These are phyloP conservation scores for Rosellinia necatrix DNA, from an alignment of 2,329 filamentous ascomycete species.

Conservation along the genomic window DNA sequence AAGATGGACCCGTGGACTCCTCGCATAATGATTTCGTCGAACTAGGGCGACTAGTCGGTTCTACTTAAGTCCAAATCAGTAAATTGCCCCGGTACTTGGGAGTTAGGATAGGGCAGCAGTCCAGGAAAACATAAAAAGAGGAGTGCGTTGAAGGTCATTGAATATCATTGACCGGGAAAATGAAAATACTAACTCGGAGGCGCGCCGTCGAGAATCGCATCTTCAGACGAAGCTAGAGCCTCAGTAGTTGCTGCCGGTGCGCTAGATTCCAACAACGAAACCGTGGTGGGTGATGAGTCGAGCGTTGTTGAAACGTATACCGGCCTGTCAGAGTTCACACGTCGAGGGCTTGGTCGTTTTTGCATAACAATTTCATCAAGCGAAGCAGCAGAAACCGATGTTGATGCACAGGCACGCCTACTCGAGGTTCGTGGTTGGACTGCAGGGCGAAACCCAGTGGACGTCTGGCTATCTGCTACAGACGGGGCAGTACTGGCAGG, in stretches of 20 bases:
- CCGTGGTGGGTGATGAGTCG: background rate
- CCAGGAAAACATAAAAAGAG: background rate
- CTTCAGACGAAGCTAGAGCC: background rate
- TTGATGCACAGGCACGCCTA: slow-evolving; percentile 27
- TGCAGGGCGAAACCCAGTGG: slow-evolving; percentile 2
- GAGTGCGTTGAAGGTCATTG: background rate
- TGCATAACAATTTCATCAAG: slow-evolving; percentile 35
- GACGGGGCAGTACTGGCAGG: slow-evolving; percentile 24
- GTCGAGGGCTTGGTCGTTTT: slow-evolving; percentile 1
- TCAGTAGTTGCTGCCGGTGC: background rate
- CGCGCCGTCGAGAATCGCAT: background rate
- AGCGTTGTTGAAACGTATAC: background rate
- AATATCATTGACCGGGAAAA: background rate
- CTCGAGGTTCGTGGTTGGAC: slow-evolving; percentile 34
- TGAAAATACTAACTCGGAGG: slow-evolving; percentile 13
- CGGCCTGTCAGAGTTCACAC: slow-evolving; percentile 3
- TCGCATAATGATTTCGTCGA: background rate
- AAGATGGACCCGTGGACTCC: slow-evolving; percentile 11
- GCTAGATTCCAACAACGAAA: background rate
- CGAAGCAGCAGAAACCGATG: slow-evolving; percentile 25
- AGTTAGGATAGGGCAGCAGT: background rate
- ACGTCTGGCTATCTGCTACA: slow-evolving; percentile 9
- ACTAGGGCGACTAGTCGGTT: background rate
- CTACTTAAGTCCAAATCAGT: slow-evolving; percentile 13
- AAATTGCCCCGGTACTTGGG: background rate